Evolutionary conservation across 257 asterid species (phyloP).

Genomic region (Solanum paucissectum): DNA sequence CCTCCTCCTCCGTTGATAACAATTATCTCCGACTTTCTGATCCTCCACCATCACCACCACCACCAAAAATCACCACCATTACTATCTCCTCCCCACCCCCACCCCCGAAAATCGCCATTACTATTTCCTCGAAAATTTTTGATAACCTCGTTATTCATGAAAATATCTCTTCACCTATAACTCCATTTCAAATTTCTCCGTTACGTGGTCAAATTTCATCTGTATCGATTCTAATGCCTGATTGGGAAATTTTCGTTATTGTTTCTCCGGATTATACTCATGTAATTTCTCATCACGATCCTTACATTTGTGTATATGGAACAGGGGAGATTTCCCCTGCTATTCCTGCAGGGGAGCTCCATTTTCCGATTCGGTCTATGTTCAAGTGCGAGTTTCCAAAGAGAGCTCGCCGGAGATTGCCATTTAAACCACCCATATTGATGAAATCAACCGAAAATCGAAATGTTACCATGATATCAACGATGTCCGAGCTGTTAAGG

Average conservation of each 20-base stretch:
- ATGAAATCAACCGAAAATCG: not conserved
- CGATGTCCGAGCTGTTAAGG: constrained; percentile 18
- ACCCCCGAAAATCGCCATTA: not conserved
- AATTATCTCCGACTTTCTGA: not conserved
- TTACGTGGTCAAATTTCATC: constrained; percentile 8
- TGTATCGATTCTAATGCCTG: constrained; percentile 54
- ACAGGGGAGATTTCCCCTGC: constrained; percentile 33
- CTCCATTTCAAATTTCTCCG: not conserved
- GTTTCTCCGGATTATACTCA: constrained; percentile 21
- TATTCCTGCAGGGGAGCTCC: constrained; percentile 24
- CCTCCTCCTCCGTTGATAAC: constrained; percentile 3
- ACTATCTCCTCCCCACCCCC: not conserved
- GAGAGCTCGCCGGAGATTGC: constrained; percentile 37
- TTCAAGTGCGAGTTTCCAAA: constrained; percentile 40
- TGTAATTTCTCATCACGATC: not conserved
- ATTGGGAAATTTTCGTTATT: constrained; percentile 69
- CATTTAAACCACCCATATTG: constrained; percentile 45
- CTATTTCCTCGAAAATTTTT: not conserved
- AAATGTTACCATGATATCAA: not conserved
- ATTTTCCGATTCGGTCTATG: constrained; percentile 42
- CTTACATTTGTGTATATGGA: constrained; percentile 32
- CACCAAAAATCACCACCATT: not conserved
- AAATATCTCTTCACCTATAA: not conserved
- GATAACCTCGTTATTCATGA: constrained; percentile 8
- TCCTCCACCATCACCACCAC: constrained; percentile 1